phyloP scores from a whole-genome alignment of 2,329 filamentous ascomycete genomes.

The Colletotrichum sp. region DNA sequence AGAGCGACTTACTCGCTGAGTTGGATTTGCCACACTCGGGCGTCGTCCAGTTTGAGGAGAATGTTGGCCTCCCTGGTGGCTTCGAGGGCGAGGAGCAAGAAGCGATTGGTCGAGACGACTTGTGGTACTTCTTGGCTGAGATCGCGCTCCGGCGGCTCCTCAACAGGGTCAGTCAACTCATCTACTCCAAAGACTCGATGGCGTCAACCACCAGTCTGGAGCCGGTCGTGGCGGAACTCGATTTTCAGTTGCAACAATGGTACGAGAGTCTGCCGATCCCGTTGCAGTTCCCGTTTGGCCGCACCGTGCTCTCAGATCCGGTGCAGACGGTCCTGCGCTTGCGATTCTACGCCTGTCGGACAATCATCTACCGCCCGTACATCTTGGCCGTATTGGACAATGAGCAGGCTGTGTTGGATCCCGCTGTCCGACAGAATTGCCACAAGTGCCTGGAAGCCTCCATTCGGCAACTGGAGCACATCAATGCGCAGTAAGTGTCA shows the following conservation, averaged over 20 bases:
- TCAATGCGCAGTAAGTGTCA: conserved; percentile 72
- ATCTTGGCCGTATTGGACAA: conserved; percentile 82
- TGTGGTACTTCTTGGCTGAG: conserved; percentile 88
- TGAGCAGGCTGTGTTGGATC: conserved; percentile 74
- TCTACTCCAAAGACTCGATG: conserved; percentile 77
- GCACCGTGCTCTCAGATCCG: conserved; percentile 70
- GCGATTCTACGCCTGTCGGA: conserved; percentile 84
- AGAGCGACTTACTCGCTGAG: conserved; percentile 81
- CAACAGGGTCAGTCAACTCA: conserved; percentile 79
- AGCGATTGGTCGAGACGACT: conserved; percentile 73
- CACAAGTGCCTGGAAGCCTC: conserved; percentile 83
- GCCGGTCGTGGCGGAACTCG: conserved; percentile 79
- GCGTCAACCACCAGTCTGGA: conserved; percentile 76
- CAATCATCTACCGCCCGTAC: conserved; percentile 86
- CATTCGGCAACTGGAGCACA: conserved; percentile 79
- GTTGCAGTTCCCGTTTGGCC: conserved; percentile 78
- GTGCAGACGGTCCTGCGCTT: conserved; percentile 81
- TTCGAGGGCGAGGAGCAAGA: conserved; percentile 75
- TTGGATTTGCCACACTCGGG: conserved; percentile 83
- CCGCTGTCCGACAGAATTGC: conserved; percentile 77
- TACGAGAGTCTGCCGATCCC: conserved; percentile 78
- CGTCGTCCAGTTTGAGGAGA: conserved; percentile 82
- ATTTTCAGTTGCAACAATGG: conserved; percentile 85
- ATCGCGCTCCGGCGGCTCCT: conserved; percentile 79
- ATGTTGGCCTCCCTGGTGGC: conserved; percentile 77